Evolutionary conservation across 2,329 filamentous ascomycete species (phyloP).

Genomic region (Verticillium longisporum): DNA sequence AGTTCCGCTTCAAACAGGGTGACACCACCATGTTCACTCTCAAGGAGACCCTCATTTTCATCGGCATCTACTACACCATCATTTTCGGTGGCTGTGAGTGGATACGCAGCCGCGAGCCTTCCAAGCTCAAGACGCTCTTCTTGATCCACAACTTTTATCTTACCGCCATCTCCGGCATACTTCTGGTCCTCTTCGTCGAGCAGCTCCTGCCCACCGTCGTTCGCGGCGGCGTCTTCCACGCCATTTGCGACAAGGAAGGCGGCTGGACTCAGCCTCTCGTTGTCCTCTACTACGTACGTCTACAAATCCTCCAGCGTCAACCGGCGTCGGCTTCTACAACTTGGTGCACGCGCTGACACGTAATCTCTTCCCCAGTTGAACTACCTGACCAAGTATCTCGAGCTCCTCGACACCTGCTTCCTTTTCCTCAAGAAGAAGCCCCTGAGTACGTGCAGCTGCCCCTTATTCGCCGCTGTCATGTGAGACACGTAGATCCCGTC

Average conservation of each 20-base stretch:
- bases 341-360: constrained; percentile 2
- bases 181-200: constrained; percentile 83
- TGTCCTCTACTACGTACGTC: constrained; percentile 87
- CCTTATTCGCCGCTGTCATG: background rate
- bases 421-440: constrained; percentile 99
- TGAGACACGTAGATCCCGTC: background rate
- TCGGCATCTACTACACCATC: constrained; percentile 84
- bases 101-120: constrained; percentile 80
- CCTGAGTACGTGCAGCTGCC: constrained; percentile 51
- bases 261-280: constrained; percentile 94
- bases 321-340: background rate
- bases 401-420: constrained; percentile 93
- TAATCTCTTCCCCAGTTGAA: constrained; percentile 58
- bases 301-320: constrained; percentile 13
- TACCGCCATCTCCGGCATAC: constrained; percentile 72
- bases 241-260: constrained; percentile 75
- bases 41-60: constrained; percentile 71
- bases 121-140: constrained; percentile 85
- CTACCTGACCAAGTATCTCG: constrained; percentile 97
- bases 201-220: constrained; percentile 80
- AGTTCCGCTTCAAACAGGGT: constrained; percentile 78
- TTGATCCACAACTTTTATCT: constrained; percentile 96
- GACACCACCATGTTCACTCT: constrained; percentile 87
- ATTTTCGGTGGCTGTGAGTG: constrained; percentile 89
- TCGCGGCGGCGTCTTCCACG: constrained; percentile 76